phyloP scores from a whole-genome alignment of 2,329 filamentous ascomycete genomes.

The Aspergillus ochraceoroseus region DNA sequence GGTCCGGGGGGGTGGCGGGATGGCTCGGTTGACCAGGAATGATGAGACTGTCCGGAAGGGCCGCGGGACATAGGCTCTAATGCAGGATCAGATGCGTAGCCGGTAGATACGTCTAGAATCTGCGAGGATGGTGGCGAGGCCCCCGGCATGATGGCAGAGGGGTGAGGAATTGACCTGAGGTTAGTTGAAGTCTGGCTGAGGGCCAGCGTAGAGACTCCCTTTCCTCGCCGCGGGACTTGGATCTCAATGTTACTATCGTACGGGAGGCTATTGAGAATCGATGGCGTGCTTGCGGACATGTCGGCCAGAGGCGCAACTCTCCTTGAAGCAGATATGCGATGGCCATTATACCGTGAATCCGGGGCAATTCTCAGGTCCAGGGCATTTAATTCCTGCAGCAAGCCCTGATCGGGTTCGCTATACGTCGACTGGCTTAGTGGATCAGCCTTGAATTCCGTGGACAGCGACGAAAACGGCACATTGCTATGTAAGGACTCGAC shows the following conservation, averaged over 20 bases:
- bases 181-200: conserved; percentile 13
- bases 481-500: conserved; percentile 30
- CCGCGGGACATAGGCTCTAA: conserved; percentile 34
- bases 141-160: conserved; percentile 36
- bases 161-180: conserved; percentile 22
- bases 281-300: conserved; percentile 28
- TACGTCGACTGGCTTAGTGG: conserved; percentile 30
- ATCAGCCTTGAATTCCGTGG: conserved; percentile 26
- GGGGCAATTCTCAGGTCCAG: conserved; percentile 26
- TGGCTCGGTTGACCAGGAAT: conserved; percentile 39
- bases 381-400: conserved; percentile 18
- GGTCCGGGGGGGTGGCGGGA: conserved; percentile 24
- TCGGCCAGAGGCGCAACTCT: conserved; percentile 20
- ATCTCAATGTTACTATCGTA: conserved; percentile 36
- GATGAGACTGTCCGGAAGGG: conserved; percentile 32
- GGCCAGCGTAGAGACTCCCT: conserved; percentile 13
- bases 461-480: conserved; percentile 28
- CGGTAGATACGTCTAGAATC: no score
- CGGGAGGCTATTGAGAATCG: conserved; percentile 28
- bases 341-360: conserved; percentile 25
- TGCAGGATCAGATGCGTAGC: conserved; percentile 31
- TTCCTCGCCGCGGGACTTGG: conserved; percentile 24
- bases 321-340: conserved; percentile 16
- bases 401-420: conserved; percentile 30
- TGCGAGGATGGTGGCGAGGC: conserved; percentile 27